Base-by-base conservation (phyloP, 2,329 filamentous ascomycete species). In the Xylariomycetidae sp. region DNA sequence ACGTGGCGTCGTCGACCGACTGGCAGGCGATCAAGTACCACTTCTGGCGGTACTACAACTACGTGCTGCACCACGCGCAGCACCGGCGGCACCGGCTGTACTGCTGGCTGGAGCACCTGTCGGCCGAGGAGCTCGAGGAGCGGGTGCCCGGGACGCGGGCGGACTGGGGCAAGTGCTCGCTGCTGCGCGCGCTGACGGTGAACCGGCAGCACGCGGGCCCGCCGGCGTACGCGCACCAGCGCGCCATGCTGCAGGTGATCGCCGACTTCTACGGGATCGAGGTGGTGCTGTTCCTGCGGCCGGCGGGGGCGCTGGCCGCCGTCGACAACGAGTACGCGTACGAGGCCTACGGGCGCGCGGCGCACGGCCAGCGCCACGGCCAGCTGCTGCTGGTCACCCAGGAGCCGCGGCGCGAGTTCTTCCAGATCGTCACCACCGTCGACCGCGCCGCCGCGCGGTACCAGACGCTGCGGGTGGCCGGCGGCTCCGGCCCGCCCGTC, bases 231-330 rank as follows among this genome's bases (percentile, higher is more conserved):
- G 29, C 19, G n/a, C 10, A 31, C 29, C 19, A 23, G 13, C 13
- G 18, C 12, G 29, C 19, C 4, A 31, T 31, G 29, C 17, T 31
- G 18, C 32, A 34, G 19, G 31, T 34, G 25, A 34, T 34, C 10
- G 31, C 31, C 12, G 31, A 34, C n/a, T 34, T 22, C 25, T 34
- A 26, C 15, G 13, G 24, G 3, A 34, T 27, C 7, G 31, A 34
- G 29, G 25, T 34, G 2, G 19, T 34, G n/a, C 19, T 34, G 10
- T 34, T 34, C n/a, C 22, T 10, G 9, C 22, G 31, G 19, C 24
- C 13, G 6, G 2, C 22, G 1, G n/a, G 9, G 6, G 7, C 16
- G 14, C 13, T 29, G n/a, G 18, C 27, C n/a, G 27, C 19, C 7
- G 17, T 16, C 6, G n/a, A 4, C 2, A n/a, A 3, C 10, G 22